A percentile compares a stretch with the other conserved stretches of the same genome.
Conservation (phyloP, 352 stramenopile species). For the Globisporangium alternatum region DNA sequence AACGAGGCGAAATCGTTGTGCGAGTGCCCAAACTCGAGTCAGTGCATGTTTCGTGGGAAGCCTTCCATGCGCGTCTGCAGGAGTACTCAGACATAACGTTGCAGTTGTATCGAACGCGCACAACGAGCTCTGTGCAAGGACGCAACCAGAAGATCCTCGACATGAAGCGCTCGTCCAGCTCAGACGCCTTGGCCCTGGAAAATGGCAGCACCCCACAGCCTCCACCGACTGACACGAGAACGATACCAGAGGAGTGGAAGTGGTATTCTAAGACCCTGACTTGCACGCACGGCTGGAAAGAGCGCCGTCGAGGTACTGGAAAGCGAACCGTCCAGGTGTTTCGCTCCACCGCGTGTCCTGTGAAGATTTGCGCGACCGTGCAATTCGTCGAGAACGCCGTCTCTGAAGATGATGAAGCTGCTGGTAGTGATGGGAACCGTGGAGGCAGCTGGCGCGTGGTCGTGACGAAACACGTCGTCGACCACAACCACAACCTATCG, state of each 20-base stretch:
- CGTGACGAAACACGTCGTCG: slow-evolving; percentile 69
- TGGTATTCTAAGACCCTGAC: slow-evolving; percentile 84
- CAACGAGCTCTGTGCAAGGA: slow-evolving; percentile 63
- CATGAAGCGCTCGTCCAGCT: slow-evolving; percentile 24
- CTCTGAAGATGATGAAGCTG: not conserved
- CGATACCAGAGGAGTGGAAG: slow-evolving; percentile 66
- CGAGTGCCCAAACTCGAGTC: slow-evolving; percentile 52
- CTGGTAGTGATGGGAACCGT: not conserved
- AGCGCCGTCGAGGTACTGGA: slow-evolving; percentile 56
- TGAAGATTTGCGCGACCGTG: slow-evolving; percentile 79
- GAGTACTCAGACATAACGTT: slow-evolving; percentile 65
- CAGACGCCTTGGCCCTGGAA: not conserved
- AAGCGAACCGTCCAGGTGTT: slow-evolving; percentile 65
- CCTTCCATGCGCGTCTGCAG: slow-evolving; percentile 58
- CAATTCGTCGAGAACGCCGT: slow-evolving; percentile 36
- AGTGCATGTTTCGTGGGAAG: slow-evolving; percentile 63
- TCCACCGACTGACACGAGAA: slow-evolving; percentile 17
- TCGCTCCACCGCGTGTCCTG: slow-evolving; percentile 61
- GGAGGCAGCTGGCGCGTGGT: slow-evolving; percentile 53
- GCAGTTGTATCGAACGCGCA: slow-evolving; percentile 73
- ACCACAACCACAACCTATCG: slow-evolving; percentile 84
- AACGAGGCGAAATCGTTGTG: slow-evolving; percentile 44
- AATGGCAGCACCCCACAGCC: not conserved
- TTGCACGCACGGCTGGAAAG: slow-evolving; percentile 82
- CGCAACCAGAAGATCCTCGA: slow-evolving; percentile 71